Evolutionary conservation across 2,329 filamentous ascomycete genomes (phyloP), one percentile per base, ranked within the genome.

Genomic region (Pezicula carpinea): DNA sequence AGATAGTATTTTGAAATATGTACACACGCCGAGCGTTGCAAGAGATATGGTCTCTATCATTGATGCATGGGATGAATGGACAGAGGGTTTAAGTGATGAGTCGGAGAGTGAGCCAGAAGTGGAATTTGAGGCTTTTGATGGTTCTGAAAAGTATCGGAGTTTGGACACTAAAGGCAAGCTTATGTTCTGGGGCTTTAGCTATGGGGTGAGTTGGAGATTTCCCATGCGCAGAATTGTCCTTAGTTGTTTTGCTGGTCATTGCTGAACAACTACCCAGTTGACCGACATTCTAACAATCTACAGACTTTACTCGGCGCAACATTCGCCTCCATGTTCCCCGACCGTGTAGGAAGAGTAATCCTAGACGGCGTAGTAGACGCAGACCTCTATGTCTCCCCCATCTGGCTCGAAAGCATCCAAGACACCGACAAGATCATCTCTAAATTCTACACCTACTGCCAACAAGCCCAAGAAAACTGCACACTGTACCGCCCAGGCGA

Each of bases 131-230:
- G 13, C 13, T 14, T n/a, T 17, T 10, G 19, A 40, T 6, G 33
- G n/a, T 22, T 15, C 19, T 7, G 22, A 3, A n/a, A 39, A 33
- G 14, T 14, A 46, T 41, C 18, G 11, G 7, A 26, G 7, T 19
- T 43, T 51, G n/a, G 51, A 55, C 35, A 60, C 58, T 1, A 55
- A 55, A 36, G 54, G 58, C 3, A 58, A 61, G 21, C 49, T 62
- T 22, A 53, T 61, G 7, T 79, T 75, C 53, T 70, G 73, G 64
- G 74, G 76, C 0, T 69, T 77, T 39, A 76, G 72, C 7, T 79
- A 79, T 51, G 71, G 60, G 7, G 57, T 61, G 51, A 26, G 53
- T 55, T 14, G 3, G 10, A 10, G 2, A 1, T 22, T 38, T 13
- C 6, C 23, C 17, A 15, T 22, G 29, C 5, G 14, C n/a, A 6